These are phyloP conservation scores for Ettlia oleoabundans DNA, from an alignment of 139 green algal species.

Conservation along the genomic window DNA sequence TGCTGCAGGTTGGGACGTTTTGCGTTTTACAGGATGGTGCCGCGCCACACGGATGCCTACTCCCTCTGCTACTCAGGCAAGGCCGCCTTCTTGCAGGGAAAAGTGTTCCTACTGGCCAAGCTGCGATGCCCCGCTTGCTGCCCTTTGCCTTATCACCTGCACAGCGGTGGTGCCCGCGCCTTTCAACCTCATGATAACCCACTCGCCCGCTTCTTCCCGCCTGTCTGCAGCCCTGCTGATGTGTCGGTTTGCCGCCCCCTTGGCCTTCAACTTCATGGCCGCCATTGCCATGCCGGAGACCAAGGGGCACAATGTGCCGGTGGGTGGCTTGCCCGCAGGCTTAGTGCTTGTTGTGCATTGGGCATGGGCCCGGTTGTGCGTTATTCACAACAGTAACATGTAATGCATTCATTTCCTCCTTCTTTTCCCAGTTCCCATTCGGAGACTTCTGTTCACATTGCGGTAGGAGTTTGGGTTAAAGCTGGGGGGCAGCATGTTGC, in stretches of 20 bases:
- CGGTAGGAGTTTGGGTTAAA: too few species aligned
- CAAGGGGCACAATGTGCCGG: slow-evolving; percentile 12
- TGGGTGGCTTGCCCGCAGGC: neutral
- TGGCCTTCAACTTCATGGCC: slow-evolving; percentile 77
- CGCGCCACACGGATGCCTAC: slow-evolving; percentile 62
- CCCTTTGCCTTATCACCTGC: too few species aligned
- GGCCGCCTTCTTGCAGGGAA: neutral
- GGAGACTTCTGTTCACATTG: too few species aligned
- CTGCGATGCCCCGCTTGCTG: neutral
- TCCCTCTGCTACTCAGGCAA: slow-evolving; percentile 64
- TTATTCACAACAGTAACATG: too few species aligned
- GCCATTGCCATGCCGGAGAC: slow-evolving; percentile 49
- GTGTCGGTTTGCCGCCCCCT: slow-evolving; percentile 60
- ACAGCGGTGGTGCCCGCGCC: too few species aligned
- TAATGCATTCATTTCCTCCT: too few species aligned
- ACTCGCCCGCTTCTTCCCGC: neutral
- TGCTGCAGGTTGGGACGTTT: slow-evolving; percentile 53
- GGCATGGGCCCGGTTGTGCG: too few species aligned
- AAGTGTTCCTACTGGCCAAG: too few species aligned
- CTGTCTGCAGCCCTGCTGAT: slow-evolving; percentile 49
- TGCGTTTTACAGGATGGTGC: slow-evolving; percentile 68
- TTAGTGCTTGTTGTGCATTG: too few species aligned
- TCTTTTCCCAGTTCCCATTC: too few species aligned
- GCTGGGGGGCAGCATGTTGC: too few species aligned
- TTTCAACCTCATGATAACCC: neutral